These are phyloP conservation scores for Ormosia emarginata DNA, from an alignment of 306 rosid genomes.

Conservation along the genomic window DNA sequence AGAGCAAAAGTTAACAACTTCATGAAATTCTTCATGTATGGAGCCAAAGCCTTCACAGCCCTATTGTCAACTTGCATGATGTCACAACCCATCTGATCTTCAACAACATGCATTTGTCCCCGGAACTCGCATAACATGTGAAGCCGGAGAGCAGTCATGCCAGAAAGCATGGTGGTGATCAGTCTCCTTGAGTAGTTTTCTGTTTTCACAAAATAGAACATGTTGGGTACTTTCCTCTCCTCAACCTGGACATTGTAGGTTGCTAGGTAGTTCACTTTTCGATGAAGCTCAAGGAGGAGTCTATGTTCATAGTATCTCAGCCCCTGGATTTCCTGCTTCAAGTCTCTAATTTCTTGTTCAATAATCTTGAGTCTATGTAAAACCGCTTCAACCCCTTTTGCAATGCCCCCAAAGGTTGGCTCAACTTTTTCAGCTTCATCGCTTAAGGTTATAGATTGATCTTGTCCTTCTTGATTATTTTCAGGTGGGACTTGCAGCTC, in stretches of 20 bases:
- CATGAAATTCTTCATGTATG: slow-evolving; percentile 90
- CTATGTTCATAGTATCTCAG: slow-evolving; percentile 85
- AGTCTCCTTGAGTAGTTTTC: slow-evolving; percentile 88
- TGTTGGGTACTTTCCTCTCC: slow-evolving; percentile 93
- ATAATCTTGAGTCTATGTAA: slow-evolving; percentile 86
- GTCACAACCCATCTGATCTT: slow-evolving; percentile 90
- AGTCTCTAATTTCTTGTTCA: slow-evolving; percentile 90
- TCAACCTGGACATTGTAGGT: slow-evolving; percentile 82
- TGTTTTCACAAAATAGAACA: slow-evolving; percentile 80
- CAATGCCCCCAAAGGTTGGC: slow-evolving; percentile 79
- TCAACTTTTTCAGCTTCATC: slow-evolving; percentile 61
- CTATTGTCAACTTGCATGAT: slow-evolving; percentile 83
- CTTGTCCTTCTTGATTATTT: slow-evolving; percentile 48
- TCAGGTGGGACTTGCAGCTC: slow-evolving; percentile 87
- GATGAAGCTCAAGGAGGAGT: slow-evolving; percentile 81
- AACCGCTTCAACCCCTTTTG: slow-evolving; percentile 94
- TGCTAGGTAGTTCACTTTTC: slow-evolving; percentile 72
- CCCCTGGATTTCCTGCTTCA: slow-evolving; percentile 96
- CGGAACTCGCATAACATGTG: slow-evolving; percentile 89
- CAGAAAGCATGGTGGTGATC: slow-evolving; percentile 72
- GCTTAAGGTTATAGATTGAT: slow-evolving; percentile 40
- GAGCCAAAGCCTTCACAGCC: slow-evolving; percentile 76
- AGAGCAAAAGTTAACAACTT: slow-evolving; percentile 79
- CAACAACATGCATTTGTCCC: slow-evolving; percentile 90
- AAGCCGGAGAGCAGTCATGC: slow-evolving; percentile 84